Percentiles rank a stretch among this genome's conserved stretches.
Conservation (phyloP, 2,329 filamentous ascomycete genomes). For the Chlorencoelia australis region DNA sequence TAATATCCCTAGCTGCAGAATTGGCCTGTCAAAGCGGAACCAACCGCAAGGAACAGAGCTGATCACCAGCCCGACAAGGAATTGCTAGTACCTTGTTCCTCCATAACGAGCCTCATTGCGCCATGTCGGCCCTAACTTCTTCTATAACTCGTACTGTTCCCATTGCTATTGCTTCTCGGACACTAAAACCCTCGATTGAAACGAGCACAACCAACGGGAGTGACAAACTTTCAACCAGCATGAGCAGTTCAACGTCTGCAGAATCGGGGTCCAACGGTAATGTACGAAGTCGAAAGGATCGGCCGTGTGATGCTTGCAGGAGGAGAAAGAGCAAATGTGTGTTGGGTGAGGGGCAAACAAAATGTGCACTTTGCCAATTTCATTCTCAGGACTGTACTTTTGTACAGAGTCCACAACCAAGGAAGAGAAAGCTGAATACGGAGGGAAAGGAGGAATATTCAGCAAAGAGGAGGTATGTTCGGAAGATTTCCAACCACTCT, state of each 20-base stretch:
- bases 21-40: conserved; percentile 13
- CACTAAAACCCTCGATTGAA: conserved; percentile 34
- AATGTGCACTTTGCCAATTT: conserved; percentile 68
- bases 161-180: conserved; percentile 56
- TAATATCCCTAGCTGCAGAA: conserved; percentile 18
- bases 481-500: not conserved
- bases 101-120: conserved; percentile 19
- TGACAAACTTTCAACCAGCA: conserved; percentile 32
- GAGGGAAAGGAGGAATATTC: conserved; percentile 44
- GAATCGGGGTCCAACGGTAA: conserved; percentile 38
- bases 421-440: conserved; percentile 68
- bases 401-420: conserved; percentile 62
- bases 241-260: conserved; percentile 42
- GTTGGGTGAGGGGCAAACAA: conserved; percentile 62
- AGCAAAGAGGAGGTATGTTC: conserved; percentile 60
- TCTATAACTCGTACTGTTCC: conserved; percentile 50
- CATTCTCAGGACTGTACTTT: conserved; percentile 73
- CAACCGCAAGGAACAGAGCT: conserved; percentile 18
- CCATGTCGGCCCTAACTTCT: conserved; percentile 36
- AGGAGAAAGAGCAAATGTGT: conserved; percentile 68
- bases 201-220: conserved; percentile 15
- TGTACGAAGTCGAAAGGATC: conserved; percentile 37
- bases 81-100: conserved; percentile 17
- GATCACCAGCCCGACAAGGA: conserved; percentile 20
- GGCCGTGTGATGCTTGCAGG: conserved; percentile 65